Base-by-base conservation (phyloP, 129 eudicot species). In the Tagetes erecta region DNA sequence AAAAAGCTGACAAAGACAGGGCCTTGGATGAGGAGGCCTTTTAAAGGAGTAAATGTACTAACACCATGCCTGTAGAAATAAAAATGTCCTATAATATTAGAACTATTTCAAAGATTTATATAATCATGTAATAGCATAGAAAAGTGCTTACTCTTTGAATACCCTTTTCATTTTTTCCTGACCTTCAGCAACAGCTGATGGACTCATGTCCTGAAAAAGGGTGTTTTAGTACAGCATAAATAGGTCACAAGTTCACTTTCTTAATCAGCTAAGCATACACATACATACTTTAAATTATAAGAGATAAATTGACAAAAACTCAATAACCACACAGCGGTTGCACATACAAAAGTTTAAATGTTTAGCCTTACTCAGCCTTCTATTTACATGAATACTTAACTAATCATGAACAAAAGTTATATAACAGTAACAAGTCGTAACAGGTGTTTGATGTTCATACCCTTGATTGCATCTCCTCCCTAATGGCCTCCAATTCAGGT, bases 1-100 rank as follows among this genome's bases (percentile, higher is more conserved):
- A 94, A 94, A 80, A 90, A 91, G 64, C 96, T 83, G 82, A 87
- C 57, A 73, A 91, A 91, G 67, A 94, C 58, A 12, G 97, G 99
- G 73, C 89, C 97, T 74, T 87, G 87, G 45, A 94, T 79, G 53
- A 94, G 31, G 55, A 91, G 80, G 57, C 99, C 99, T 80, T 86
- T 94, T 73, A 90, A 62, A 56, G 97, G 97, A 77, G 96, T 91
- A 65, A 87, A 88, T 1, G 97, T 88, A 9, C 93, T 86, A 44
- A 94, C 97, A 70, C 97, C 96, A 82, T 90, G 84, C 67, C 99
- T 94, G 88, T 73, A 79, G 77, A 57, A 33, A 56, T 50, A 56
- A 56, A 7, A 39, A 34, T 31, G 38, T 47, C 10, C 11, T 46
- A 14, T 62, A 53, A 72, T 8, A 11, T 46, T 35, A 55, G 42